Percentiles rank a stretch among this genome's conserved stretches.
Conservation (phyloP, 192 early-diverging fungal genomes). For the Backusella psychrophila region DNA sequence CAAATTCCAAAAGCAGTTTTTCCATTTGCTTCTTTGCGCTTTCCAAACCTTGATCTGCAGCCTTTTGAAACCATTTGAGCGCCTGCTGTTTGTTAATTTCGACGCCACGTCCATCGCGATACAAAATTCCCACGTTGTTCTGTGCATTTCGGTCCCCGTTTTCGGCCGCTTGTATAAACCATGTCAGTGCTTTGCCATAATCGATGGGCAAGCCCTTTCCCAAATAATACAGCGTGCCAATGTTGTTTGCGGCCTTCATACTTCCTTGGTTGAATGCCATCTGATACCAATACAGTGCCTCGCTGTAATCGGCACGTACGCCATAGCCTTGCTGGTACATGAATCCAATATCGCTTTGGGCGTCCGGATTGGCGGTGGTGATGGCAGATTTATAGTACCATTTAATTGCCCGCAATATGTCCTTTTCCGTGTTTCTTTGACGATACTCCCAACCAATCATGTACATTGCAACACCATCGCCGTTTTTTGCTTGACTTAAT, state of each 20-base stretch:
- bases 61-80: neutral
- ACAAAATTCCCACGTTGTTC: neutral
- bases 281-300: neutral
- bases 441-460: neutral
- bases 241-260: neutral
- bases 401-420: neutral
- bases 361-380: neutral
- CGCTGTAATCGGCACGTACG: neutral
- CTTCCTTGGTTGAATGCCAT: neutral
- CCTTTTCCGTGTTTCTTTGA: neutral
- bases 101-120: neutral
- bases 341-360: neutral
- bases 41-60: neutral
- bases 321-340: neutral
- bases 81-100: neutral
- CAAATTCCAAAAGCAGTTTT: neutral
- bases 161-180: neutral
- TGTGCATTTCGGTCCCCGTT: neutral
- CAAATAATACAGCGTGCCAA: neutral
- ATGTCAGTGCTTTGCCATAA: neutral
- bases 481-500: neutral
- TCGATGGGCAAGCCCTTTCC: neutral
- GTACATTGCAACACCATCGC: neutral
- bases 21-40: neutral
- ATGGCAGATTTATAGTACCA: neutral